Conservation (phyloP, 106 monocot species). For the Apostasia shenzhenica region DNA sequence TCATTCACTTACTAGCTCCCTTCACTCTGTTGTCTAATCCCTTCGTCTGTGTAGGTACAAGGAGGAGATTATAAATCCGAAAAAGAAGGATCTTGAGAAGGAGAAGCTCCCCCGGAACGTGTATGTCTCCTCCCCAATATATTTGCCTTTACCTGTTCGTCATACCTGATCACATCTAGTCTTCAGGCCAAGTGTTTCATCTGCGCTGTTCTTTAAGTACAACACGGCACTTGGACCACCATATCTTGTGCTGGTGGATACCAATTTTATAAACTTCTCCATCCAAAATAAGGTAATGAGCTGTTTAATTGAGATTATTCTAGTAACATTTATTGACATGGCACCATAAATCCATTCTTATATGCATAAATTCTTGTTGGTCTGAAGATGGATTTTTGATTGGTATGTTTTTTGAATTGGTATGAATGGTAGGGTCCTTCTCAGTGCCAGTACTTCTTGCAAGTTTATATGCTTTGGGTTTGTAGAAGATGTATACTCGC, state of each 20-base stretch:
- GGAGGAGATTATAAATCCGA: slow-evolving; percentile 73
- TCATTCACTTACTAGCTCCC: not conserved
- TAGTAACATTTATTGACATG: not conserved
- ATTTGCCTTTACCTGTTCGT: not conserved
- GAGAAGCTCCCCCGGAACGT: slow-evolving; percentile 80
- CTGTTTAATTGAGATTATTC: not conserved
- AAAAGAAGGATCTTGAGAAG: slow-evolving; percentile 59
- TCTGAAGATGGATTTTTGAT: too few relatives aligned
- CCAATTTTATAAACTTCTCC: slow-evolving; percentile 96
- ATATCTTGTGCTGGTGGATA: slow-evolving; percentile 86
- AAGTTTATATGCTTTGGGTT: too few relatives aligned
- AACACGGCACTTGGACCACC: slow-evolving; percentile 88
- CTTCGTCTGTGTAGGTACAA: slow-evolving; percentile 33
- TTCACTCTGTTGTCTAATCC: not conserved
- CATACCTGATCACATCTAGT: not conserved
- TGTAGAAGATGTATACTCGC: too few relatives aligned
- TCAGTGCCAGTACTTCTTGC: too few relatives aligned
- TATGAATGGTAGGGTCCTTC: too few relatives aligned
- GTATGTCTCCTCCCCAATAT: slow-evolving; percentile 16
- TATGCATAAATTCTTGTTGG: too few relatives aligned
- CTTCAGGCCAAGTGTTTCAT: slow-evolving; percentile 55
- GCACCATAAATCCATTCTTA: not conserved
- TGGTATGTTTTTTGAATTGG: too few relatives aligned
- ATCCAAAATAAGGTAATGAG: slow-evolving; percentile 76
- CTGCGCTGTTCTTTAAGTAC: slow-evolving; percentile 84